A percentile compares a stretch with the other conserved stretches of the same genome.
phyloP scores from a whole-genome alignment of 2,329 filamentous ascomycete species.

The Gaeumannomyces tritici region DNA sequence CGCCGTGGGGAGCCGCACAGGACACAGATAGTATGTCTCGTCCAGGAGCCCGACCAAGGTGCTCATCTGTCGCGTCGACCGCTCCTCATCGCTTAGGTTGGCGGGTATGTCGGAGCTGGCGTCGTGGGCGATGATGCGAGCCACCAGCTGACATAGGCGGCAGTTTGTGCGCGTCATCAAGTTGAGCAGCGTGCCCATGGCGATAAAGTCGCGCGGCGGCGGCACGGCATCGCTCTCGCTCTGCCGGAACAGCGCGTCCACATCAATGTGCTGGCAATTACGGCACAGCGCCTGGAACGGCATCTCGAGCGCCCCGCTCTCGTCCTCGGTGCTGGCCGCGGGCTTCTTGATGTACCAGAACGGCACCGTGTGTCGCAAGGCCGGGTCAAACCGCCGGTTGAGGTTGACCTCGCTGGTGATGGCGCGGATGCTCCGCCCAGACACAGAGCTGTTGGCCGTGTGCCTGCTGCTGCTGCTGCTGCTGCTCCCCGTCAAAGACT shows the following conservation, averaged over 20 bases:
- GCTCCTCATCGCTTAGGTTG: background rate
- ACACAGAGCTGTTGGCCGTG: slow-evolving; percentile 1
- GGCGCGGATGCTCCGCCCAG: background rate
- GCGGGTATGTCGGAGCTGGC: background rate
- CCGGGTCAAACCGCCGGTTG: slow-evolving; percentile 2
- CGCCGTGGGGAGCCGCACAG: background rate
- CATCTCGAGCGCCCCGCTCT: background rate
- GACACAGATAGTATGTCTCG: slow-evolving; percentile 1
- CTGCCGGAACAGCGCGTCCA: background rate
- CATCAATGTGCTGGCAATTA: background rate
- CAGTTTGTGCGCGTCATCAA: slow-evolving; percentile 1
- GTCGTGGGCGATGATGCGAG: slow-evolving; percentile 1
- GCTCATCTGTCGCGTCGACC: background rate
- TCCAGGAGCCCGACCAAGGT: slow-evolving; percentile 1
- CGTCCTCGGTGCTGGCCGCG: background rate
- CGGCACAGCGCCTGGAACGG: background rate
- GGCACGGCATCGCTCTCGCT: background rate
- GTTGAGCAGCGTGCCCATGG: background rate
- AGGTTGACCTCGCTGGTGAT: background rate
- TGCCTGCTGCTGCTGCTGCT: background rate
- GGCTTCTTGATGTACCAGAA: slow-evolving; percentile 1
- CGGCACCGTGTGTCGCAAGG: background rate
- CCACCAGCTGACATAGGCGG: slow-evolving; percentile 1
- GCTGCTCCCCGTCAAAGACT: background rate
- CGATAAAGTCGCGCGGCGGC: background rate